Percentiles rank a stretch among this genome's conserved stretches.
Evolutionary conservation across 2,329 filamentous ascomycete genomes (phyloP).

Genomic region (Paecilomyces dactylethromorphus): DNA sequence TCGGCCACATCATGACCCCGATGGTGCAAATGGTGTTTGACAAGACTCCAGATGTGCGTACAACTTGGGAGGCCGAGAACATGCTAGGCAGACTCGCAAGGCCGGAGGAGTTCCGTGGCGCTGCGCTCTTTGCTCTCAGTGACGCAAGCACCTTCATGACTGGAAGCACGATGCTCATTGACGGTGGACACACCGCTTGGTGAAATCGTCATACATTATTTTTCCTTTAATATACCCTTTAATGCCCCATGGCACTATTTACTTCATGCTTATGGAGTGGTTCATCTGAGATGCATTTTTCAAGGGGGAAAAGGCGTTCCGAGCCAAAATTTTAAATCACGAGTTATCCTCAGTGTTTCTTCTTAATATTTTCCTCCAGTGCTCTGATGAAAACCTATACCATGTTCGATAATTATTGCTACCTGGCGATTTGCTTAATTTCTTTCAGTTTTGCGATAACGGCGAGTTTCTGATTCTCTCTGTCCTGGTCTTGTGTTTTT

Average conservation of each 20-base stretch:
- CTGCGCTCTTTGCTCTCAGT: conserved; percentile 61
- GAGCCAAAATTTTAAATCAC: background rate
- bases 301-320: background rate
- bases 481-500: background rate
- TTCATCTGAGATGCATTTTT: background rate
- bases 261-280: background rate
- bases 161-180: conserved; percentile 61
- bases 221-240: background rate
- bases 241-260: background rate
- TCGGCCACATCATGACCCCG: conserved; percentile 52
- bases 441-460: background rate
- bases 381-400: background rate
- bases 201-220: conserved; percentile 11
- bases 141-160: conserved; percentile 67
- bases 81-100: conserved; percentile 50
- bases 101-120: conserved; percentile 56
- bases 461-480: background rate
- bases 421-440: background rate
- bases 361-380: background rate
- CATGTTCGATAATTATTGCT: background rate
- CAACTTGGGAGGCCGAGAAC: conserved; percentile 39
- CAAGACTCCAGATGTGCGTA: conserved; percentile 58
- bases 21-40: conserved; percentile 80
- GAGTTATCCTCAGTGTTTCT: background rate
- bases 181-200: conserved; percentile 59